These are phyloP conservation scores for Penicillium waksmanii DNA, from an alignment of 495 filamentous ascomycete genomes.

Conservation along the genomic window DNA sequence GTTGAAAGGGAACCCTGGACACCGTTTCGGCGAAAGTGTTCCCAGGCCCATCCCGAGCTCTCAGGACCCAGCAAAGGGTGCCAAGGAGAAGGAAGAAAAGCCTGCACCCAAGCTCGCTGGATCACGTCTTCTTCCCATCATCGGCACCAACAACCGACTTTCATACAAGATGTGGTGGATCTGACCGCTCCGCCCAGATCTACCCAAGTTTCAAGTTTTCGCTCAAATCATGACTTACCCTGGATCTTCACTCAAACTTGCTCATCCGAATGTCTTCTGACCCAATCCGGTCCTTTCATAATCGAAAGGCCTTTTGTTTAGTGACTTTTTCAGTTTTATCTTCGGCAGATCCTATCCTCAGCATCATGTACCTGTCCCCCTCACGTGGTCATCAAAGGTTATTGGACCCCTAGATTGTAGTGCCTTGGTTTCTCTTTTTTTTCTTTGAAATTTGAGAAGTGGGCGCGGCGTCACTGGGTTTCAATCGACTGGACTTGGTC, in stretches of 20 bases:
- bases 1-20: background rate
- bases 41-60: background rate
- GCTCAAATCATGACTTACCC: too few species aligned
- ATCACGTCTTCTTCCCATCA: constrained; percentile 4
- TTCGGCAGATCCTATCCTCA: background rate
- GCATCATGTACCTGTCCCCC: background rate
- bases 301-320: background rate
- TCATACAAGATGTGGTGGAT: constrained; percentile 16
- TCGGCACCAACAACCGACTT: constrained; percentile 10
- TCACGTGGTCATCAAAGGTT: background rate
- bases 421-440: too few species aligned
- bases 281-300: background rate
- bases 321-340: background rate
- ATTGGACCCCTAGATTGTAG: too few species aligned
- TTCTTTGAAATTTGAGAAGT: too few species aligned
- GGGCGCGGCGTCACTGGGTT: too few species aligned
- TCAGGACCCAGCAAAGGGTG: background rate
- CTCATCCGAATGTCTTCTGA: background rate
- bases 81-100: background rate
- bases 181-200: background rate
- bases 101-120: background rate
- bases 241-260: background rate
- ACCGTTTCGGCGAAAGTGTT: background rate
- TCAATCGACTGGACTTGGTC: too few species aligned
- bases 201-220: constrained; percentile 1